These are phyloP conservation scores for Cenococcum geophilum DNA, from an alignment of 495 filamentous ascomycete genomes.

Conservation along the genomic window DNA sequence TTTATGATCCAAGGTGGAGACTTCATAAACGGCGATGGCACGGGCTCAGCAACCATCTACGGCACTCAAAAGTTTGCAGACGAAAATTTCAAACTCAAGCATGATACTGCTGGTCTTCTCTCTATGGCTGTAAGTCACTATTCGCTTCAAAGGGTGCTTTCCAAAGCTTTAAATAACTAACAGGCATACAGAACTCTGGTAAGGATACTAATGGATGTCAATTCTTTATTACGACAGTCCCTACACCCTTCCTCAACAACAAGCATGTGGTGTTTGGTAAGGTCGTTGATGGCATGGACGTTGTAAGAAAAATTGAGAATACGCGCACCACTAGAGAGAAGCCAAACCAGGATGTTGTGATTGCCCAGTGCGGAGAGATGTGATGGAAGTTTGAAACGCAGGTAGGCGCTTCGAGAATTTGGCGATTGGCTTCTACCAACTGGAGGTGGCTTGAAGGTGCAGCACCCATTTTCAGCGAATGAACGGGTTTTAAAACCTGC, in stretches of 20 bases:
- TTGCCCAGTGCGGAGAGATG: constrained; percentile 71
- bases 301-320: constrained; percentile 82
- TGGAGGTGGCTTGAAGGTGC: not conserved
- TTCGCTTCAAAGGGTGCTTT: not conserved
- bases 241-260: constrained; percentile 81
- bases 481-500: not conserved
- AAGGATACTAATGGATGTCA: constrained; percentile 92
- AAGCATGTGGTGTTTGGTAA: constrained; percentile 96
- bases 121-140: constrained; percentile 78
- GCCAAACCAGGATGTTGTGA: constrained; percentile 77
- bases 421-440: not conserved
- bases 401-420: not conserved
- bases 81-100: constrained; percentile 79
- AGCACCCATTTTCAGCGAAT: not conserved
- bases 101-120: constrained; percentile 71
- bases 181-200: constrained; percentile 66
- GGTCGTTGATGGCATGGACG: constrained; percentile 84
- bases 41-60: constrained; percentile 51
- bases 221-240: constrained; percentile 90
- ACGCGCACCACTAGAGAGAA: constrained; percentile 75
- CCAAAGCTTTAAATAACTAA: constrained; percentile 6
- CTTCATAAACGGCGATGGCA: constrained; percentile 91
- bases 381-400: constrained; percentile 24
- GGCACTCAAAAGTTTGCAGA: constrained; percentile 57
- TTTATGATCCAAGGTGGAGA: constrained; percentile 98